Conservation (phyloP, 257 asterid genomes). For the Plantago major region DNA sequence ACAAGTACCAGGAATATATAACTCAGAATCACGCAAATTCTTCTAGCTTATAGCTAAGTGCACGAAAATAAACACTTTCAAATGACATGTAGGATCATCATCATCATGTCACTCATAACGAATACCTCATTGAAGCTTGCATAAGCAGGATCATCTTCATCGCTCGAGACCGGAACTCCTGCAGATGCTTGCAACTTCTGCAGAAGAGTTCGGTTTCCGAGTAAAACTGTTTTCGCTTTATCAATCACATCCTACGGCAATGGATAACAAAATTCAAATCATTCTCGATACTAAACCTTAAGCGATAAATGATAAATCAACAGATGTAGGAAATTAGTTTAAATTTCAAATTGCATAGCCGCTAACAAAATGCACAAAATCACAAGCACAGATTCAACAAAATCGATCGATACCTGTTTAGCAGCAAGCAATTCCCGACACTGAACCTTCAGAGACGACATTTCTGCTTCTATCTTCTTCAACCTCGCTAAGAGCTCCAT, state of each 20-base stretch:
- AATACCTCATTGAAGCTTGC: conserved; percentile 72
- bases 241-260: conserved; percentile 79
- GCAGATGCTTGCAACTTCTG: conserved; percentile 69
- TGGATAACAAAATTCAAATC: background rate
- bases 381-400: background rate
- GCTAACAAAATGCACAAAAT: background rate
- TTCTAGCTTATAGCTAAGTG: background rate
- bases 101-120: background rate
- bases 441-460: conserved; percentile 67
- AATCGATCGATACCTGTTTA: conserved; percentile 51
- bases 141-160: conserved; percentile 58
- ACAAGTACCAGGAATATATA: background rate
- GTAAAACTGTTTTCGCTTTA: conserved; percentile 72
- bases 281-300: background rate
- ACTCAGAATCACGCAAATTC: background rate
- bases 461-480: conserved; percentile 77
- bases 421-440: conserved; percentile 93
- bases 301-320: background rate
- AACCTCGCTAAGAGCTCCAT: conserved; percentile 82
- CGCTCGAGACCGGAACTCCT: conserved; percentile 47
- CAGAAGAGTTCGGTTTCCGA: conserved; percentile 68
- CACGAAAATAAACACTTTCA: background rate
- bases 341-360: background rate
- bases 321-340: background rate
- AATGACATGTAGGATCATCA: background rate